A percentile compares a stretch with the other conserved stretches of the same genome.
phyloP scores from a whole-genome alignment of 441 rosid species.

The Lepidium campestre region DNA sequence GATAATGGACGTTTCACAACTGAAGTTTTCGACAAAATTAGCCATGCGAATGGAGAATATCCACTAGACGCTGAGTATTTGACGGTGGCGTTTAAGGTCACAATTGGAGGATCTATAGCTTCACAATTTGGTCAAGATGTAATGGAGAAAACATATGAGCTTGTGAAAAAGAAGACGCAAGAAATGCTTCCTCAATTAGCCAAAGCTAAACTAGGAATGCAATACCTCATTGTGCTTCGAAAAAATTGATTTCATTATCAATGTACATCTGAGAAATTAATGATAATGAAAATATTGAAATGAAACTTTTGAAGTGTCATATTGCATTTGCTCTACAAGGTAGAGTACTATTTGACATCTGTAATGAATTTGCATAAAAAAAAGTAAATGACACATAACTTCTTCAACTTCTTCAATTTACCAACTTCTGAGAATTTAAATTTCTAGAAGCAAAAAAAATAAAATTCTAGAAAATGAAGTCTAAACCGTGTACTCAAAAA shows the following conservation, averaged over 20 bases:
- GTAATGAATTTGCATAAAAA: too few species aligned
- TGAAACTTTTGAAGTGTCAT: too few species aligned
- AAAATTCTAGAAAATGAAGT: too few species aligned
- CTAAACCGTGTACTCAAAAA: too few species aligned
- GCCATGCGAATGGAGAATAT: not conserved
- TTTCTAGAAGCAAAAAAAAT: too few species aligned
- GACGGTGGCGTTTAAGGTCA: not conserved
- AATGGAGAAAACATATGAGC: constrained; percentile 9
- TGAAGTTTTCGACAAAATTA: constrained; percentile 7
- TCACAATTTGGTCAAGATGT: not conserved
- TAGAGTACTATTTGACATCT: too few species aligned
- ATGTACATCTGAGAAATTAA: not conserved
- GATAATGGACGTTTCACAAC: constrained; percentile 15
- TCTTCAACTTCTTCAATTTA: too few species aligned
- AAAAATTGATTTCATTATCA: not conserved
- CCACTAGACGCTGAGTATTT: not conserved
- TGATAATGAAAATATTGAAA: not conserved
- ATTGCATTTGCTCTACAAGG: too few species aligned
- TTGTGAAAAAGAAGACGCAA: not conserved
- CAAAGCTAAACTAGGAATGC: not conserved
- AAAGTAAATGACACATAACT: too few species aligned
- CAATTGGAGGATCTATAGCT: constrained; percentile 1
- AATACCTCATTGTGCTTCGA: constrained; percentile 7
- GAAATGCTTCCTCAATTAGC: constrained; percentile 10
- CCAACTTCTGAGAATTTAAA: too few species aligned